Base-by-base conservation (phyloP, 2,329 filamentous ascomycete species). In the Chaetomium strumarium region DNA sequence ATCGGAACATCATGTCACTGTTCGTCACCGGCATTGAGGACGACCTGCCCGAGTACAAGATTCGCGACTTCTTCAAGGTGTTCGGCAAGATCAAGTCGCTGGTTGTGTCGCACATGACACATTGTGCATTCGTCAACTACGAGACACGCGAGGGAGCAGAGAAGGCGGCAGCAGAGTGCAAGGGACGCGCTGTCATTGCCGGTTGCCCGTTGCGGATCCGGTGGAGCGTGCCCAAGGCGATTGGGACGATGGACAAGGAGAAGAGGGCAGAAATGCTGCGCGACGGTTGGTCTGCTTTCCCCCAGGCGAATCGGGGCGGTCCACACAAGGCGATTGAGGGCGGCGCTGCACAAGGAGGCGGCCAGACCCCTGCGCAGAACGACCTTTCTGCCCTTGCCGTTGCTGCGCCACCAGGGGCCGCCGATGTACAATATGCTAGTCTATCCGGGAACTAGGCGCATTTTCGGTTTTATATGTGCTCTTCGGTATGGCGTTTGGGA, bases 41-140 rank as follows among this genome's bases (percentile, higher is more conserved):
- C 66, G 93, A 99, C 64, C 76, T 99, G 7, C 91, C 92, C 2
- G 93, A 99, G 69, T 85, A 91, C 70, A 90, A 91, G 63, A 77
- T 99, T 24, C 87, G 93, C 44, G 86, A 90, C 2, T 93, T 95
- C 69, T 99, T 99, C 74, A 83, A 89, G 55, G 80, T 81, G 16
- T 90, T 91, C 63, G 93, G 93, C 58, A 89, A 92, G 65, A 85
- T 99, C 55, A 88, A 93, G 63, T 96, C 90, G 24, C 74, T 99
- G 14, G 86, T 99, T 36, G 97, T 93, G 70, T 96, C 91, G 7
- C 93, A 99, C 72, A 90, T 95, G 74, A 92, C 92, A 14, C 93
- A 97, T 66, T 97, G 91, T 68, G 93, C 93, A 1, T 99, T 97
- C 66, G 77, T 99, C 71, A 99, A 99, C 72, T 99, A 90, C 67